Base-by-base conservation (phyloP, 345 rosid species). In the Aethionema arabicum region DNA sequence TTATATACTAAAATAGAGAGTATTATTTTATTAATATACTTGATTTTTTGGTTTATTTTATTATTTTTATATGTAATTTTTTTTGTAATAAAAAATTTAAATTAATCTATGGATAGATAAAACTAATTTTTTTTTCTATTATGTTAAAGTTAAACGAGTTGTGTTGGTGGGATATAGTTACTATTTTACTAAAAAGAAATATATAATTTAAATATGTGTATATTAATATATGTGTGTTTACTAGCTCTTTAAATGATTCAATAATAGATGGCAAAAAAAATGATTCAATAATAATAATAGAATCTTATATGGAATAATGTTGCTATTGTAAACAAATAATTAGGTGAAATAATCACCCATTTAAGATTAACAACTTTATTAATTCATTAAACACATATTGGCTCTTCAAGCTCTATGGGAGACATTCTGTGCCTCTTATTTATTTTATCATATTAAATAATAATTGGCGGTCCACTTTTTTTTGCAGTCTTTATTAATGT, bases 401-500 rank as follows among this genome's bases (percentile, higher is more conserved):
- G 63, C 76, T 54, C 70, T 72, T 72, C 71, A 65, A 53, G 40
- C 51, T 13, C 63, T 12, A 59, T 48, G 53, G 45, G 58, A 55
- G 71, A 48, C 76, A 72, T 52, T 50, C 0, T 50, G 48, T 12
- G 56, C 31, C 46, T 65, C 59, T 32, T 4, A 32, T 43, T 41
- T 45, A 33, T 51, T 47, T 40, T 47, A 46, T 48, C 36, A 7
- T 35, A 45, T 61, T 29, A 47, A 54, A 36, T 30, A 56, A 38
- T 6, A 12, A 38, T 35, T 40, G 39, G 1, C 27, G 27, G 27
- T 21, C 27, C 27, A 21, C 27, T 21, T 2, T 21, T 21, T 21
- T 21, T 21, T 21, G 27, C 27, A 21, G 27, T 21, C 2, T 21
- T 21, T 21, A 21, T 21, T 21, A 21, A 21, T 21, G 27, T 21